phyloP scores from a whole-genome alignment of 768 basidiomycete genomes.

The Collybiopsis luxurians region DNA sequence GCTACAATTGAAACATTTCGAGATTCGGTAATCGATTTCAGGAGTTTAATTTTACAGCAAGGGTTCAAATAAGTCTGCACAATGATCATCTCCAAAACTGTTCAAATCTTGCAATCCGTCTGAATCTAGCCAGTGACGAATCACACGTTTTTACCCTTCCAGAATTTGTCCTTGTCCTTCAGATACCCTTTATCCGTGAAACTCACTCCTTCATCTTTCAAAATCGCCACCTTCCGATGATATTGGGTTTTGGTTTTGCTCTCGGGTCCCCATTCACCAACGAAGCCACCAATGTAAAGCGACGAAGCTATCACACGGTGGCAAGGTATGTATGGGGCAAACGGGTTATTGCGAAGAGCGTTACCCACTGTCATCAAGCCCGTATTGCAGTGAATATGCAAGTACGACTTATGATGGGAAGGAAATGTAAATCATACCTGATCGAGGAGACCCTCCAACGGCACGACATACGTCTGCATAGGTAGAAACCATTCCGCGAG shows the following conservation, averaged over 20 bases:
- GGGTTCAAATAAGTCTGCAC: too few relatives aligned
- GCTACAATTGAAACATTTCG: too few relatives aligned
- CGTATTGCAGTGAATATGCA: too few relatives aligned
- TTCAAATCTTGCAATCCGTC: too few relatives aligned
- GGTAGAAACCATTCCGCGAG: constrained; percentile 50
- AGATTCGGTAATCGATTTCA: too few relatives aligned
- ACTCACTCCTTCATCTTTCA: constrained; percentile 50
- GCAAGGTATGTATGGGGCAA: constrained; percentile 65
- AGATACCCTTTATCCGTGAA: constrained; percentile 48
- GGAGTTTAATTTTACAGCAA: too few relatives aligned
- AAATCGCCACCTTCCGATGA: constrained; percentile 45
- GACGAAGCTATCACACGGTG: constrained; percentile 67
- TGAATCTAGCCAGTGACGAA: too few relatives aligned
- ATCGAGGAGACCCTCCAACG: constrained; percentile 61
- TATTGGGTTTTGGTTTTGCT: constrained; percentile 39
- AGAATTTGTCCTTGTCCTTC: constrained; percentile 9
- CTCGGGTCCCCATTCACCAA: constrained; percentile 56
- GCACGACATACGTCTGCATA: constrained; percentile 52
- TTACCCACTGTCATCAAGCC: constrained; percentile 46
- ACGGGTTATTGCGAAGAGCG: constrained; percentile 64
- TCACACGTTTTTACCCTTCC: not conserved
- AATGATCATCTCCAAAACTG: too few relatives aligned
- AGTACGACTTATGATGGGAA: too few relatives aligned
- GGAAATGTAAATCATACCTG: too few relatives aligned
- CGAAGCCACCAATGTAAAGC: constrained; percentile 60